Conservation (phyloP, 208 protist species). For the Naegleria lovaniensis region DNA sequence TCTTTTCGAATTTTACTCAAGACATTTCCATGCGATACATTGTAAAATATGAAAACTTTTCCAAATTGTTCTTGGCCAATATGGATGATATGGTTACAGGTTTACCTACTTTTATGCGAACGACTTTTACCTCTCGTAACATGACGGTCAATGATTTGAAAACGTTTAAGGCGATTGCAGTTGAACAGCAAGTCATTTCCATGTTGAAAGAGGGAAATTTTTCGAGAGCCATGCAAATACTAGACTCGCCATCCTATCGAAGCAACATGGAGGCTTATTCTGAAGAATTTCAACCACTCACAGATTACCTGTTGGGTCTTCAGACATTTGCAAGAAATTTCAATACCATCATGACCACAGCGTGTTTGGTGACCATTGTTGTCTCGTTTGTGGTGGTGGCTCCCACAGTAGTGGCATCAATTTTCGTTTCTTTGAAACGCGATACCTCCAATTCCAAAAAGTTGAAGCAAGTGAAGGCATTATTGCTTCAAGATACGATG, state of each 20-base stretch:
- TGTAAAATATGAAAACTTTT: too few species aligned
- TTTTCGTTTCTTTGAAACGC: neutral
- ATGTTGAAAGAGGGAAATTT: neutral
- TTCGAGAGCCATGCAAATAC: neutral
- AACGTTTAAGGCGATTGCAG: neutral
- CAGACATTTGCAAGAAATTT: neutral
- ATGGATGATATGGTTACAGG: too few species aligned
- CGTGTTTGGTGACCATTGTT: neutral
- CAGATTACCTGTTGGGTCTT: neutral
- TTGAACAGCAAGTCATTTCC: neutral
- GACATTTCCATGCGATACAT: too few species aligned
- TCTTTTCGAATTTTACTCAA: neutral
- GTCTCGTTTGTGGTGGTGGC: neutral
- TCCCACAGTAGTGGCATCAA: neutral
- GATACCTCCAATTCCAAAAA: neutral
- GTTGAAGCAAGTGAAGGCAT: neutral
- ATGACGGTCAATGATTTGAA: neutral
- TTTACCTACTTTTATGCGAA: too few species aligned
- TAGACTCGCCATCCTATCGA: neutral
- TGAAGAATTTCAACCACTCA: neutral
- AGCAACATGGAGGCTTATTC: neutral
- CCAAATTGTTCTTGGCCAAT: too few species aligned
- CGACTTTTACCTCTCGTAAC: too few species aligned
- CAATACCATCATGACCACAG: neutral
- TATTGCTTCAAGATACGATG: neutral